Evolutionary conservation across 2,329 filamentous ascomycete genomes (phyloP).

Genomic region (Clathrospora elynae): DNA sequence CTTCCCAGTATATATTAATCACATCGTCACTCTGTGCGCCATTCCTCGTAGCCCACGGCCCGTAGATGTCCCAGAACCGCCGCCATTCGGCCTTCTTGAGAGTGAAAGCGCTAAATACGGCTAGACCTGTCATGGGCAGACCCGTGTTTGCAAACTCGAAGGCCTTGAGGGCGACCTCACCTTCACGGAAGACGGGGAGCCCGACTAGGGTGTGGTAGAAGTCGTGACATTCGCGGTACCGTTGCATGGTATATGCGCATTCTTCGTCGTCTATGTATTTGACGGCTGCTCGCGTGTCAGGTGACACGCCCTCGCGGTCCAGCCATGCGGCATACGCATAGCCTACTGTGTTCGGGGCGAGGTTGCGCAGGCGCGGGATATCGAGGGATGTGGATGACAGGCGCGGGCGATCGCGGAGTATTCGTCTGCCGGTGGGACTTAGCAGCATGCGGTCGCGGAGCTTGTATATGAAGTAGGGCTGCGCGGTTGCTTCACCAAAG

Average conservation of each 20-base stretch:
- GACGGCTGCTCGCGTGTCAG: conserved; percentile 81
- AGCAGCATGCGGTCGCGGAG: conserved; percentile 91
- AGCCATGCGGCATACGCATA: conserved; percentile 85
- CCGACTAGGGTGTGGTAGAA: conserved; percentile 97
- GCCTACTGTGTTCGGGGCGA: conserved; percentile 77
- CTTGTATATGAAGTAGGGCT: conserved; percentile 91
- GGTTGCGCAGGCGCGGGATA: conserved; percentile 70
- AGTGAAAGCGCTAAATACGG: conserved; percentile 71
- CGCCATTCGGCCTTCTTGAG: conserved; percentile 67
- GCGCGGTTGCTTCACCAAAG: conserved; percentile 91
- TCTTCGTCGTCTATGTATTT: conserved; percentile 94
- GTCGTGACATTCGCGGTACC: conserved; percentile 96
- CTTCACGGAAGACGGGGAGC: conserved; percentile 88
- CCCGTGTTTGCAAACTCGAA: conserved; percentile 97
- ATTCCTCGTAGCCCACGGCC: conserved; percentile 90
- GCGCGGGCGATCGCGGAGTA: conserved; percentile 86
- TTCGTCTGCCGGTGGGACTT: conserved; percentile 81
- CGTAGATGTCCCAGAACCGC: conserved; percentile 74
- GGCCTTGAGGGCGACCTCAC: conserved; percentile 95
- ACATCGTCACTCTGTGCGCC: conserved; percentile 77
- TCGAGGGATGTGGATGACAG: conserved; percentile 76
- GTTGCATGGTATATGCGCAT: conserved; percentile 97
- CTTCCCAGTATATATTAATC: conserved; percentile 98
- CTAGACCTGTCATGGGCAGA: conserved; percentile 91
- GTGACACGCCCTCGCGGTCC: conserved; percentile 90